Conservation (phyloP, 805 yeast species). For the Wickerhamiella vanderwaltii region DNA sequence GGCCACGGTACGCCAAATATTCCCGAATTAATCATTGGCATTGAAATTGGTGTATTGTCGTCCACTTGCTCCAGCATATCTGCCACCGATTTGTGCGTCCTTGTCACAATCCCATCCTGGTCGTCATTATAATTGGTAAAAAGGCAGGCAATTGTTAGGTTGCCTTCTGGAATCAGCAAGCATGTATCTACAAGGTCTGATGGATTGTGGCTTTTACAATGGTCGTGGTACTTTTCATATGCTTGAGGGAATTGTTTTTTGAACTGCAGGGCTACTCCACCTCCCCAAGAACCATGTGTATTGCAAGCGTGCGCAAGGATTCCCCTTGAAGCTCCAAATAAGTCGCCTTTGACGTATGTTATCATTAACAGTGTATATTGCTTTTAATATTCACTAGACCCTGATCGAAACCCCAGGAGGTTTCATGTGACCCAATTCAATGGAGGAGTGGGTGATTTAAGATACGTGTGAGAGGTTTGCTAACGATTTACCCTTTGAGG, state of each 20-base stretch:
- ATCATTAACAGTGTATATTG: too few species aligned
- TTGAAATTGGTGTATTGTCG: conserved; percentile 29
- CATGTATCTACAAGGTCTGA: conserved; percentile 43
- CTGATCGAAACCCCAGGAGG: too few species aligned
- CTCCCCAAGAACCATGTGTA: conserved; percentile 72
- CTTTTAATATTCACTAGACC: too few species aligned
- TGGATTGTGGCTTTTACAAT: conserved; percentile 29
- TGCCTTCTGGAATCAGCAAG: conserved; percentile 34
- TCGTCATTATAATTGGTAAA: conserved; percentile 45
- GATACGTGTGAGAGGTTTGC: too few species aligned
- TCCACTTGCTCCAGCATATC: conserved; percentile 35
- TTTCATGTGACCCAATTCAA: too few species aligned
- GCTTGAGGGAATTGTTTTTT: conserved; percentile 44
- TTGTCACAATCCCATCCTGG: conserved; percentile 35
- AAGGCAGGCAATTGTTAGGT: conserved; percentile 44
- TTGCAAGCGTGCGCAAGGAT: conserved; percentile 72
- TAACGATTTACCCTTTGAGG: too few species aligned
- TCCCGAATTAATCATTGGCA: conserved; percentile 77
- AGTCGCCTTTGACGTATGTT: conserved; percentile 43
- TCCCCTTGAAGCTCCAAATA: conserved; percentile 35
- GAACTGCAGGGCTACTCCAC: conserved; percentile 61
- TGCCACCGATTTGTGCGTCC: conserved; percentile 40
- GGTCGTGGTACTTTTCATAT: conserved; percentile 35
- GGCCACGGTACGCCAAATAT: conserved; percentile 73
- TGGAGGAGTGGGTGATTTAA: too few species aligned